These are phyloP conservation scores for Trichoderma gracile DNA, from an alignment of 2,329 filamentous ascomycete genomes.

Conservation along the genomic window DNA sequence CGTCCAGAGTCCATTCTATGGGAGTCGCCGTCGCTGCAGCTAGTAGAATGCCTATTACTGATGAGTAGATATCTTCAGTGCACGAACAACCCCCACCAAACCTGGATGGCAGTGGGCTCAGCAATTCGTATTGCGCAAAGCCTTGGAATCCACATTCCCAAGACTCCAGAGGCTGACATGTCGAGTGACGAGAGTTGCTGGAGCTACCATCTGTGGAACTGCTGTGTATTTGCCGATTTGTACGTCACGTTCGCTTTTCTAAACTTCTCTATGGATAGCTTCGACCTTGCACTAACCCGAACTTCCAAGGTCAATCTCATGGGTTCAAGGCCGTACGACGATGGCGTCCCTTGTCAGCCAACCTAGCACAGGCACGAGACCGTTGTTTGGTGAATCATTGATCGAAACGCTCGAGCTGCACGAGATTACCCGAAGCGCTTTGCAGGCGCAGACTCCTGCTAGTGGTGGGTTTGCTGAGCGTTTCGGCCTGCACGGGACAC, in stretches of 20 bases:
- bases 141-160: not conserved
- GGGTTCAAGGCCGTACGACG: not conserved
- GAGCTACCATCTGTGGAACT: constrained; percentile 7
- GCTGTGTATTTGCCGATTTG: constrained; percentile 6
- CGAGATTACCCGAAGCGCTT: not conserved
- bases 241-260: not conserved
- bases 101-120: constrained; percentile 8
- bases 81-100: not conserved
- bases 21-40: not conserved
- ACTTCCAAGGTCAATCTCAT: not conserved
- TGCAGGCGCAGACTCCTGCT: not conserved
- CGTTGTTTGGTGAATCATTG: not conserved
- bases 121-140: not conserved
- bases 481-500: too few species aligned
- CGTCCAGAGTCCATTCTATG: not conserved
- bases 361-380: not conserved
- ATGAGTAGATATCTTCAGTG: constrained; percentile 5
- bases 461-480: not conserved
- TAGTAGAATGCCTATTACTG: not conserved
- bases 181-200: not conserved
- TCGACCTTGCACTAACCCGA: not conserved
- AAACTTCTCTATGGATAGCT: too few species aligned
- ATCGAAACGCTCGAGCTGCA: not conserved
- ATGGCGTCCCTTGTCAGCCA: not conserved
- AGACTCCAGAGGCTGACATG: not conserved